Evolutionary conservation across 805 yeast genomes (phyloP).

Genomic region (Blastobotrys muscicola): DNA sequence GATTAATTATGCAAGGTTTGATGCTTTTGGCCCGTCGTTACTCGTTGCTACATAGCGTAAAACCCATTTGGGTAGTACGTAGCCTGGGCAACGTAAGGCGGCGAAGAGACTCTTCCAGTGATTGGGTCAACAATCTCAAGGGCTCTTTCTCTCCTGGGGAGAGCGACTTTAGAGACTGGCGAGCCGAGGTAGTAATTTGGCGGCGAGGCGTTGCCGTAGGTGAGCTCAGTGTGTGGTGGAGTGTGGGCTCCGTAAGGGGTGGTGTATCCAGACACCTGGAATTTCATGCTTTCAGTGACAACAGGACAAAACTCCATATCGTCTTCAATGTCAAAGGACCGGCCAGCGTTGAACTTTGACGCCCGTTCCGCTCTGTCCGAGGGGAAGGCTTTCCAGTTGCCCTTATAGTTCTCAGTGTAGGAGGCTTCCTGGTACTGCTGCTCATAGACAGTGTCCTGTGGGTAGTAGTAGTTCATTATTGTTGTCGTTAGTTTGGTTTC

Average conservation of each 20-base stretch:
- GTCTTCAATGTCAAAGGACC: conserved; percentile 56
- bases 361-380: no score
- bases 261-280: conserved; percentile 6
- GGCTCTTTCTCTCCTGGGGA: conserved; percentile 13
- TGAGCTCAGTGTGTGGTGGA: conserved; percentile 1
- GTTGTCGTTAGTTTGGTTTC: no score
- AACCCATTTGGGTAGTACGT: background rate
- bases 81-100: conserved; percentile 20
- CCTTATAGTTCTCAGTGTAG: no score
- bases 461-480: no score
- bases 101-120: conserved; percentile 38
- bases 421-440: no score
- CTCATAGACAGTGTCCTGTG: no score
- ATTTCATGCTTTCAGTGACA: conserved; percentile 5
- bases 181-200: conserved; percentile 7
- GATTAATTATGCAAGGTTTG: no score
- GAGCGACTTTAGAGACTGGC: conserved; percentile 6
- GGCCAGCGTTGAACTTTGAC: conserved; percentile 42
- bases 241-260: conserved; percentile 2
- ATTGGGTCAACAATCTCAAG: conserved; percentile 44
- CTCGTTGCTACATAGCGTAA: background rate
- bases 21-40: background rate
- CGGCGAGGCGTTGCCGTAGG: background rate
- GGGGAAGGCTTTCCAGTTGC: no score
- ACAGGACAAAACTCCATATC: conserved; percentile 57